Conservation (phyloP, 371 early-diverging fungal species). For the Mucor plumbeus region DNA sequence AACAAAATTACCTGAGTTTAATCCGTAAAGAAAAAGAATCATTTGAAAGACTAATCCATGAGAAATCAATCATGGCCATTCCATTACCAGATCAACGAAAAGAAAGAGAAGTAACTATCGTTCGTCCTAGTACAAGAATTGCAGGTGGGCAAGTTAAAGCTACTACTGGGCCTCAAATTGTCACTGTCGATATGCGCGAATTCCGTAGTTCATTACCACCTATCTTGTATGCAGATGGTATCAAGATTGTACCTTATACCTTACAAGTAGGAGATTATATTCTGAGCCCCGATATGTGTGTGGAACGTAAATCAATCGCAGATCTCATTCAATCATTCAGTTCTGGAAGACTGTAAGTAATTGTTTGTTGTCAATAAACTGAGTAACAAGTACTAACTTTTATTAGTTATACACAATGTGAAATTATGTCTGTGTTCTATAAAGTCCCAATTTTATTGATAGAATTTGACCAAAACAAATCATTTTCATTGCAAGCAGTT, state of each 20-base stretch:
- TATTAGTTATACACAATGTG: slow-evolving; percentile 83
- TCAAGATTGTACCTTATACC: slow-evolving; percentile 83
- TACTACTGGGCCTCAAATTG: slow-evolving; percentile 35
- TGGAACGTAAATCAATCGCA: slow-evolving; percentile 94
- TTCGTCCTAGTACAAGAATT: slow-evolving; percentile 58
- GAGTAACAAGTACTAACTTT: neutral
- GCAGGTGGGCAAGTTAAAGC: slow-evolving; percentile 58
- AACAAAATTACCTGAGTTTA: slow-evolving; percentile 86
- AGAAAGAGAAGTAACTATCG: slow-evolving; percentile 52
- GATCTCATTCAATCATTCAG: slow-evolving; percentile 89
- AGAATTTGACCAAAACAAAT: slow-evolving; percentile 90
- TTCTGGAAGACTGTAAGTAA: slow-evolving; percentile 83
- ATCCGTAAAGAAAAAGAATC: slow-evolving; percentile 92
- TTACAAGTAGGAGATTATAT: slow-evolving; percentile 97
- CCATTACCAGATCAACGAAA: slow-evolving; percentile 62
- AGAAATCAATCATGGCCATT: slow-evolving; percentile 84
- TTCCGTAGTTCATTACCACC: slow-evolving; percentile 93
- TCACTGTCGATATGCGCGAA: slow-evolving; percentile 96
- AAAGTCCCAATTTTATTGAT: slow-evolving; percentile 84
- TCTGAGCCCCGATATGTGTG: slow-evolving; percentile 83
- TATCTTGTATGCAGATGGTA: slow-evolving; percentile 80
- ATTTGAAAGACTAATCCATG: slow-evolving; percentile 92
- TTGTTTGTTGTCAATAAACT: neutral
- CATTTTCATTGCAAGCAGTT: slow-evolving; percentile 41
- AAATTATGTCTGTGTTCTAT: slow-evolving; percentile 90